phyloP scores from a whole-genome alignment of 2,329 filamentous ascomycete species.

The Pyricularia pennisetigena region DNA sequence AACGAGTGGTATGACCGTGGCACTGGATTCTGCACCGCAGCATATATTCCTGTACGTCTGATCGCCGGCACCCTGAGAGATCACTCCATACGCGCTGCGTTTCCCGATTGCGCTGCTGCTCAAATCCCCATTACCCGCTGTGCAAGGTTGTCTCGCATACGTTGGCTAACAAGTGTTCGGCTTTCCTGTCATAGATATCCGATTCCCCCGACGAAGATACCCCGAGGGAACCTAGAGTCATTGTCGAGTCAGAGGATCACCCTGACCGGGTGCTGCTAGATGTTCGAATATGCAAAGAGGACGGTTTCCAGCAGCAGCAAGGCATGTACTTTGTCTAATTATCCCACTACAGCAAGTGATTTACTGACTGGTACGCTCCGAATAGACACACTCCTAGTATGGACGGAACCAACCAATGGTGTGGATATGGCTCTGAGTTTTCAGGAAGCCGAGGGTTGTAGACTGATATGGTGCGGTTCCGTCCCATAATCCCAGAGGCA shows the following conservation, averaged over 20 bases:
- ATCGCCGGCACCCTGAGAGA: neutral
- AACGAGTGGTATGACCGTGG: constrained; percentile 99
- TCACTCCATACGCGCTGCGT: neutral
- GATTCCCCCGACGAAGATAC: neutral
- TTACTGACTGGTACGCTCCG: constrained; percentile 11
- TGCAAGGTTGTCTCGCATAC: neutral
- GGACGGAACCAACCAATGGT: constrained; percentile 77
- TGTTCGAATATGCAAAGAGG: constrained; percentile 83
- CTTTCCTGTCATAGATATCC: neutral
- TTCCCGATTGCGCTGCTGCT: neutral
- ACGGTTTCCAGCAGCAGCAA: constrained; percentile 98
- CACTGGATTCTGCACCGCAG: constrained; percentile 86
- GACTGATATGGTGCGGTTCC: constrained; percentile 67
- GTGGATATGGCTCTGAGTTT: constrained; percentile 98
- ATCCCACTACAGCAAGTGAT: constrained; percentile 4
- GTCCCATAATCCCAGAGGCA: constrained; percentile 5
- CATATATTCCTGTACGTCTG: constrained; percentile 57
- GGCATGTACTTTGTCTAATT: constrained; percentile 40
- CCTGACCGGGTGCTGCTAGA: constrained; percentile 76
- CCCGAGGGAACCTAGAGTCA: constrained; percentile 70
- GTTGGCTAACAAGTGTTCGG: neutral
- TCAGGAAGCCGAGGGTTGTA: constrained; percentile 91
- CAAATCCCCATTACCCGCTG: neutral
- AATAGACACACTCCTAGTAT: constrained; percentile 91
- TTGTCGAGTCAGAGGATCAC: constrained; percentile 89